Evolutionary conservation across 257 asterid genomes (phyloP).

Genomic region (Gentiana dahurica): DNA sequence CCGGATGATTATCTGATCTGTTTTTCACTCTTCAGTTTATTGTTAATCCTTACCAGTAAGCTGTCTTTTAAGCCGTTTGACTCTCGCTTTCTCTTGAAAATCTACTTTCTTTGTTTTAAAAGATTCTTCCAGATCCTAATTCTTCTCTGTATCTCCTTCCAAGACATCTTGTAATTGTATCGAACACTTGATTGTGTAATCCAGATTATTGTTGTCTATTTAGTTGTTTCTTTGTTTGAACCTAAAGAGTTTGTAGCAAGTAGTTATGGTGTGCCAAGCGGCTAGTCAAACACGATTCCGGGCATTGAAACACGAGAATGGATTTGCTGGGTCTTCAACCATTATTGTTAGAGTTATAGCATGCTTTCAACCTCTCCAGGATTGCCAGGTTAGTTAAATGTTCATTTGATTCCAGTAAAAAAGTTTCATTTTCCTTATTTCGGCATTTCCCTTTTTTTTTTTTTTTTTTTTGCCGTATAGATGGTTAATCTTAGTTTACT

Average conservation of each 20-base stretch:
- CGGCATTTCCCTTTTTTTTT: background rate
- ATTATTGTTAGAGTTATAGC: conserved; percentile 71
- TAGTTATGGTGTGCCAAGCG: conserved; percentile 94
- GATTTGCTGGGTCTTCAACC: conserved; percentile 61
- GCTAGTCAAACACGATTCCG: conserved; percentile 64
- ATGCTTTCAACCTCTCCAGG: conserved; percentile 72
- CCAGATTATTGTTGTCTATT: background rate
- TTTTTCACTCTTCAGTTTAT: background rate
- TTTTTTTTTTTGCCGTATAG: background rate
- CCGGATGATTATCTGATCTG: conserved; percentile 29
- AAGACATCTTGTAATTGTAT: background rate
- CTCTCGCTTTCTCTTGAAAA: conserved; percentile 5
- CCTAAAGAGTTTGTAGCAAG: conserved; percentile 30
- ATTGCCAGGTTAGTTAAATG: conserved; percentile 62
- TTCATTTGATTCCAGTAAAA: background rate
- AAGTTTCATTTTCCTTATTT: background rate
- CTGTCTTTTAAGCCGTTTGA: background rate
- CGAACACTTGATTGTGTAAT: background rate
- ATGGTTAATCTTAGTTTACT: conserved; percentile 8
- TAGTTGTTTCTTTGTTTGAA: conserved; percentile 1
- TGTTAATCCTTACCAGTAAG: conserved; percentile 6
- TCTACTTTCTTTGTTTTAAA: background rate
- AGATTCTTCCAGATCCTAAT: no score
- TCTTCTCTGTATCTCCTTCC: background rate
- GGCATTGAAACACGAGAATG: conserved; percentile 71